A percentile compares a stretch with the other conserved stretches of the same genome.
Conservation (phyloP, 139 green algal genomes). For the Auxenochlorella pyrenoidosa region DNA sequence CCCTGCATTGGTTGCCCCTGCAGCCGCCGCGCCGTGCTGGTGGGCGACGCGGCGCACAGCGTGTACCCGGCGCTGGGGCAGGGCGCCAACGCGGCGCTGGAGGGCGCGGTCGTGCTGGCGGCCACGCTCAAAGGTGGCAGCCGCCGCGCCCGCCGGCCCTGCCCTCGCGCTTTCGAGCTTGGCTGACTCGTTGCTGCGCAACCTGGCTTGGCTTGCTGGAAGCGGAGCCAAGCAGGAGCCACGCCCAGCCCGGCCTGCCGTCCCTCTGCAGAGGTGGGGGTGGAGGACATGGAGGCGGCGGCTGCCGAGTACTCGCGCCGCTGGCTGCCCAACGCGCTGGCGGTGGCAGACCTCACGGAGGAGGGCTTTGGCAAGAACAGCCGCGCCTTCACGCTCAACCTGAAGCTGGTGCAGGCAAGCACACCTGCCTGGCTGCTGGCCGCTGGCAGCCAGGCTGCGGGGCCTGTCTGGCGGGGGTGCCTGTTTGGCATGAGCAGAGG, state of each 20-base stretch:
- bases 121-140: constrained; percentile 37
- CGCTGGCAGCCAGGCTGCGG: neutral
- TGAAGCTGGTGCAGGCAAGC: constrained; percentile 19
- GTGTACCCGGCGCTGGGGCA: constrained; percentile 72
- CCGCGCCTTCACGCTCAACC: constrained; percentile 13
- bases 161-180: no score
- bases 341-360: constrained; percentile 20
- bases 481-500: no score
- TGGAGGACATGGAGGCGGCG: neutral
- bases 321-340: constrained; percentile 37
- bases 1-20: neutral
- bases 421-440: neutral
- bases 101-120: constrained; percentile 61
- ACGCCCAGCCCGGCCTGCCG: no score
- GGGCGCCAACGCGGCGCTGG: constrained; percentile 70
- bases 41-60: constrained; percentile 74
- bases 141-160: no score
- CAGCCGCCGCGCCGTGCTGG: constrained; percentile 49
- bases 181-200: no score
- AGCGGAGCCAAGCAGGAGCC: no score
- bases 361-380: constrained; percentile 20
- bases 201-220: neutral
- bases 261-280: constrained; percentile 15
- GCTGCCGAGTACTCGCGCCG: constrained; percentile 19
- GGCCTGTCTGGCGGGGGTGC: neutral